These are phyloP conservation scores for Phytomonas francai DNA, from an alignment of 208 protist species.

Conservation along the genomic window DNA sequence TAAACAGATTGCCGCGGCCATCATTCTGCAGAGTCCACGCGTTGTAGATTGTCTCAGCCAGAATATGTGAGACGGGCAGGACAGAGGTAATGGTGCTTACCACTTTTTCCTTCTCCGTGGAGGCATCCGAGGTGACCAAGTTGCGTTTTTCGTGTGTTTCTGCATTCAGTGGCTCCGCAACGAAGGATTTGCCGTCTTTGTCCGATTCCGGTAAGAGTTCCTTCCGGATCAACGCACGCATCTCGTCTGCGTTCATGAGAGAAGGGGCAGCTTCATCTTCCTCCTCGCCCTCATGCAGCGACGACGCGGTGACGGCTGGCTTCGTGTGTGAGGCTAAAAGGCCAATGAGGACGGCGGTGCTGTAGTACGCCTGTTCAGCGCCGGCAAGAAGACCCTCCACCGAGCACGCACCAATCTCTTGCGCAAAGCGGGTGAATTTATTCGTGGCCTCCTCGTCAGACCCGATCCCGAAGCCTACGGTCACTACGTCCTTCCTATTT, in stretches of 20 bases:
- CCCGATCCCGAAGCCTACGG: no score
- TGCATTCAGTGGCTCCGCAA: no score
- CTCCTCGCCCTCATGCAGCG: not conserved
- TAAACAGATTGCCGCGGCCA: slow-evolving; percentile 43
- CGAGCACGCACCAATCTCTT: slow-evolving; percentile 32
- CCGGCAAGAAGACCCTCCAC: slow-evolving; percentile 55
- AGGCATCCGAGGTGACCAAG: not conserved
- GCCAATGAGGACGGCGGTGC: slow-evolving; percentile 31
- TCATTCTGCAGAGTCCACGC: slow-evolving; percentile 53
- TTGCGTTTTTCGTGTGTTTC: no score
- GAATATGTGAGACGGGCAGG: slow-evolving; percentile 43
- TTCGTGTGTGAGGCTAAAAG: slow-evolving; percentile 19
- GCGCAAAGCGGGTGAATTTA: slow-evolving; percentile 48
- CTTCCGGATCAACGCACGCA: not conserved
- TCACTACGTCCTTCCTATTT: no score
- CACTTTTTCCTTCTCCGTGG: slow-evolving; percentile 12
- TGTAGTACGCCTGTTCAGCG: slow-evolving; percentile 63
- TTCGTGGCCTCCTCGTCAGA: slow-evolving; percentile 24
- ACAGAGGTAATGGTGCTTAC: slow-evolving; percentile 22
- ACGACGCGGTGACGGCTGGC: slow-evolving; percentile 11
- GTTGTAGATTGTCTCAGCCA: slow-evolving; percentile 53
- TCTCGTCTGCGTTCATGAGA: not conserved
- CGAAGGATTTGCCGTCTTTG: no score
- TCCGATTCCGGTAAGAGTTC: no score
- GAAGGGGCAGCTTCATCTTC: not conserved